A percentile compares a stretch with the other conserved stretches of the same genome.
phyloP scores from a whole-genome alignment of 345 rosid genomes.

The Eutrema heterophyllum region DNA sequence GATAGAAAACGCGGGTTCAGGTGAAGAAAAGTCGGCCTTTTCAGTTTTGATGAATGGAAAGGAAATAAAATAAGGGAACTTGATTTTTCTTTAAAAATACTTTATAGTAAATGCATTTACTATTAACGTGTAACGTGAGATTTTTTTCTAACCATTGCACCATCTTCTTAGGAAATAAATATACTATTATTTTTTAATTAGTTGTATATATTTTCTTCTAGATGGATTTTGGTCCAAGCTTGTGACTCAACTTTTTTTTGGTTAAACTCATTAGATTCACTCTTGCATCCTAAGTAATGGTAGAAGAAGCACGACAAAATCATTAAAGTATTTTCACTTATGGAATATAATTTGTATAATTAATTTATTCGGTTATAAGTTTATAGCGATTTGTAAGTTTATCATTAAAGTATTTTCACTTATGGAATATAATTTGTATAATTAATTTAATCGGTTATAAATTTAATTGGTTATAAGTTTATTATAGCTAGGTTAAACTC shows the following conservation, averaged over 20 bases:
- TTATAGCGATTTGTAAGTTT: too few relatives aligned
- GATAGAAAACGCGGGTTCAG: slow-evolving; percentile 64
- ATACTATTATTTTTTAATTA: background rate
- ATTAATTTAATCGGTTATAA: background rate
- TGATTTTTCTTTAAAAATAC: background rate
- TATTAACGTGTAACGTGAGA: background rate
- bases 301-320: background rate
- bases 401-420: background rate
- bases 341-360: background rate
- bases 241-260: background rate
- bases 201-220: background rate
- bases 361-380: background rate
- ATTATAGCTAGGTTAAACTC: background rate
- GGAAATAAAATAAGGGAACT: background rate
- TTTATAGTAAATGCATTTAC: slow-evolving; percentile 13
- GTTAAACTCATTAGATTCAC: background rate
- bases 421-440: background rate
- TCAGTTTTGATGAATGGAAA: background rate
- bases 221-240: slow-evolving; percentile 9
- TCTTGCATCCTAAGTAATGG: background rate
- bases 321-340: background rate
- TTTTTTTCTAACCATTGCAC: slow-evolving; percentile 20
- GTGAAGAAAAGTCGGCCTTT: slow-evolving; percentile 35
- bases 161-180: background rate
- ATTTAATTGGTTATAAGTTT: background rate